Percentiles rank a stretch among this genome's conserved stretches.
Conservation (phyloP, 1,139 yeast species). For the Schizosaccharomyces versatilis region DNA sequence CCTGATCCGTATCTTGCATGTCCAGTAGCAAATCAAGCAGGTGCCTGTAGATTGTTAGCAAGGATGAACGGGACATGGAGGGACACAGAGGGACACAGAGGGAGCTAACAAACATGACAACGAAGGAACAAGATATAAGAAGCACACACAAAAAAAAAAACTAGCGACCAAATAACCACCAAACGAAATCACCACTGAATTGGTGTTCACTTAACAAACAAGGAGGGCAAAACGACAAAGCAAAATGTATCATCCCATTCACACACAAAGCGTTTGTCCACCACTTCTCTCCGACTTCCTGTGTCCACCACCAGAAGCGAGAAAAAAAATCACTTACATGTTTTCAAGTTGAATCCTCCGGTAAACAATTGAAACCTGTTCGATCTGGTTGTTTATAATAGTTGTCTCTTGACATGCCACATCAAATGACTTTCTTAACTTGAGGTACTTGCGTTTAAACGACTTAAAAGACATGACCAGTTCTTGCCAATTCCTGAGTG, state of each 20-base stretch:
- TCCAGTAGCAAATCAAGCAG: neutral
- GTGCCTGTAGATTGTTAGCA: neutral
- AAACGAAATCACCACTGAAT: neutral
- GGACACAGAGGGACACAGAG: too few species aligned
- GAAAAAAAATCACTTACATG: neutral
- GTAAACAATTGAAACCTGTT: neutral
- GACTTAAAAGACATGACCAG: neutral
- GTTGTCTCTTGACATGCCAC: neutral
- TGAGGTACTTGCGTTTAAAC: neutral
- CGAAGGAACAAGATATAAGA: too few species aligned
- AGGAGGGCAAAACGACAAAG: neutral
- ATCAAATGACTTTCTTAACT: neutral
- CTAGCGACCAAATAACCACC: neutral
- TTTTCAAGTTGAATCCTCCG: slow-evolving; percentile 1
- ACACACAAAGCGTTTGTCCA: too few species aligned
- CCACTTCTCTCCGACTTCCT: too few species aligned
- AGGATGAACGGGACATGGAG: too few species aligned
- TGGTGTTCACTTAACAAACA: neutral
- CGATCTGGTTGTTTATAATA: neutral
- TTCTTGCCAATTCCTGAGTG: too few species aligned
- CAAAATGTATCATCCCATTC: too few species aligned
- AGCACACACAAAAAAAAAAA: too few species aligned
- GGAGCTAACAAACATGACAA: too few species aligned
- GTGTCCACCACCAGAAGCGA: too few species aligned
- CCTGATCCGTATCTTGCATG: neutral